These are phyloP conservation scores for Stenogyne calaminthoides DNA, from an alignment of 305 asterid genomes.

Conservation along the genomic window DNA sequence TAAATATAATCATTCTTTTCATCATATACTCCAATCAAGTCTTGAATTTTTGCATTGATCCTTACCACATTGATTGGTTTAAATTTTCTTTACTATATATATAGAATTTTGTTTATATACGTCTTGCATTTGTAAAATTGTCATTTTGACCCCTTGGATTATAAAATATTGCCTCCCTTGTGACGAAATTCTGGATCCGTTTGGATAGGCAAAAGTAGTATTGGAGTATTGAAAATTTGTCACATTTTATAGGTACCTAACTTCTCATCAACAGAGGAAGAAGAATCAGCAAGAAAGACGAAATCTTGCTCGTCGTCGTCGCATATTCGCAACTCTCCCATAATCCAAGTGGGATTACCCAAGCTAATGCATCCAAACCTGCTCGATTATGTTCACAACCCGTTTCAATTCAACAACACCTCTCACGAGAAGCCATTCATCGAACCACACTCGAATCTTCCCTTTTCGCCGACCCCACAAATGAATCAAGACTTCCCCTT, in stretches of 20 bases:
- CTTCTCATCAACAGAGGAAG: constrained; percentile 42
- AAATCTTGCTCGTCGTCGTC: constrained; percentile 26
- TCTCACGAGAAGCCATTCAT: constrained; percentile 33
- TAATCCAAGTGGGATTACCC: constrained; percentile 38
- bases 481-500: constrained; percentile 41
- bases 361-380: constrained; percentile 36
- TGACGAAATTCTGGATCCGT: too few species aligned
- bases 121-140: too few species aligned
- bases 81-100: too few species aligned
- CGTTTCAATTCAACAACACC: constrained; percentile 30
- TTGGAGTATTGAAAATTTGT: too few species aligned
- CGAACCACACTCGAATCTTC: constrained; percentile 35
- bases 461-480: constrained; percentile 43
- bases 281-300: constrained; percentile 36
- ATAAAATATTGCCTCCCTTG: too few species aligned
- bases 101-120: too few species aligned
- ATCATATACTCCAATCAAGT: too few species aligned
- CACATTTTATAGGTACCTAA: constrained; percentile 45
- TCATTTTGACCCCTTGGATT: too few species aligned
- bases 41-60: too few species aligned
- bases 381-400: constrained; percentile 36
- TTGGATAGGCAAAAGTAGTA: too few species aligned
- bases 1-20: background rate
- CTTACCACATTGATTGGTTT: background rate
- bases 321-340: background rate